phyloP scores from a whole-genome alignment of 2,329 filamentous ascomycete genomes.

The Sporothrix humicola region DNA sequence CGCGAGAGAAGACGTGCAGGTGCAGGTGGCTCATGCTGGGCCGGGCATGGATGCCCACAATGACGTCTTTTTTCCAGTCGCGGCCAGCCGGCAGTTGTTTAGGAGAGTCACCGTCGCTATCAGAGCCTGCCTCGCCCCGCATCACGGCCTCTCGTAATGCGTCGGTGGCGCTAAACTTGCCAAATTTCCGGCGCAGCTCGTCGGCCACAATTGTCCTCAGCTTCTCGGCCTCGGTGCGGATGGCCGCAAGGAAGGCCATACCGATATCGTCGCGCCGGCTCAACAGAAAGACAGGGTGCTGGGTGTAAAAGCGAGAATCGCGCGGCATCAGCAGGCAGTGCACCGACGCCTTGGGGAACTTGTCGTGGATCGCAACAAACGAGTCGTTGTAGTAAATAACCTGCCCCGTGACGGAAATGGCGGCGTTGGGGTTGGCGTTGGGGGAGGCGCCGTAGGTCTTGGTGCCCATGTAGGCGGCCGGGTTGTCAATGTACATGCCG shows the following conservation, averaged over 20 bases:
- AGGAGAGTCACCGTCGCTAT: slow-evolving; percentile 50
- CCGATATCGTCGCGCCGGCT: slow-evolving; percentile 54
- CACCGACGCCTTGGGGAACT: slow-evolving; percentile 82
- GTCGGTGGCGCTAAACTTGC: slow-evolving; percentile 67
- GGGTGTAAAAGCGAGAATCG: slow-evolving; percentile 60
- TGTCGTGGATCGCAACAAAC: slow-evolving; percentile 80
- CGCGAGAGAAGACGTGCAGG: slow-evolving; percentile 82
- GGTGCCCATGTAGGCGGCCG: slow-evolving; percentile 60
- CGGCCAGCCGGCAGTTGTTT: slow-evolving; percentile 69
- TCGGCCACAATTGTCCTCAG: slow-evolving; percentile 70
- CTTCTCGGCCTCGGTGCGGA: slow-evolving; percentile 64
- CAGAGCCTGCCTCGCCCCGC: slow-evolving; percentile 68
- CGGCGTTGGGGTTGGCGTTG: background rate
- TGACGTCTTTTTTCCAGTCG: slow-evolving; percentile 78
- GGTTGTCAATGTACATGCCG: slow-evolving; percentile 68
- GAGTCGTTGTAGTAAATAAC: slow-evolving; percentile 71
- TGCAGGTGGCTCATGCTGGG: slow-evolving; percentile 94
- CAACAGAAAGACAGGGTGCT: slow-evolving; percentile 76
- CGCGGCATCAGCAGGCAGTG: slow-evolving; percentile 90
- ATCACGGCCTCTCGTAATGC: slow-evolving; percentile 70
- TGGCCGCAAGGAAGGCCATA: slow-evolving; percentile 67
- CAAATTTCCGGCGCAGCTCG: slow-evolving; percentile 75
- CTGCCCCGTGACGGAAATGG: slow-evolving; percentile 44
- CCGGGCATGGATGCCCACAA: slow-evolving; percentile 80
- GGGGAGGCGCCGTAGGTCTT: background rate